Conservation (phyloP, 169 alveolate species). For the Plasmodium gaboni region DNA sequence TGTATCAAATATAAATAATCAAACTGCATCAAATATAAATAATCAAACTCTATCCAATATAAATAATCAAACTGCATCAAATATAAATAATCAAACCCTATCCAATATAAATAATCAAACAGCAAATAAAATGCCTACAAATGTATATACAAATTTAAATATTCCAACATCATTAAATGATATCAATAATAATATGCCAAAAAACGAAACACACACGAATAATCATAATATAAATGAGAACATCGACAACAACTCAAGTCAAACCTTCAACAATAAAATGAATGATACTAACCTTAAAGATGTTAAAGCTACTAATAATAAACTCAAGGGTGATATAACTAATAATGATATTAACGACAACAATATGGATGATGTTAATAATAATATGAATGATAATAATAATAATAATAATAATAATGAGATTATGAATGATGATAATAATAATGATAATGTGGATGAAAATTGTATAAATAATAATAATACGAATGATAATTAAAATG, state of each 20-base stretch:
- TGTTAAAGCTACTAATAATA: too few species aligned
- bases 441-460: constrained; percentile 16
- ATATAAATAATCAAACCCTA: too few species aligned
- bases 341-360: neutral
- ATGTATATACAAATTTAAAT: neutral
- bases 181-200: too few species aligned
- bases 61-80: neutral
- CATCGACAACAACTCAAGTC: neutral
- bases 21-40: neutral
- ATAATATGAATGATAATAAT: neutral
- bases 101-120: neutral
- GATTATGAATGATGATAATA: neutral
- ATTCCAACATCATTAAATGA: neutral
- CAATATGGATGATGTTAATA: constrained; percentile 8
- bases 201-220: too few species aligned
- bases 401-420: neutral
- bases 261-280: too few species aligned
- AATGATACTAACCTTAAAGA: too few species aligned
- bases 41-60: neutral
- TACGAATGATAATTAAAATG: neutral
- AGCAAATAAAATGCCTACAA: too few species aligned
- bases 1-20: neutral
- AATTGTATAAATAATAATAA: constrained; percentile 12
- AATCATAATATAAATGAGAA: neutral
- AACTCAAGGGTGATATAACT: neutral